Base-by-base conservation (phyloP, 805 yeast species). In the Suhomyces sp. region DNA sequence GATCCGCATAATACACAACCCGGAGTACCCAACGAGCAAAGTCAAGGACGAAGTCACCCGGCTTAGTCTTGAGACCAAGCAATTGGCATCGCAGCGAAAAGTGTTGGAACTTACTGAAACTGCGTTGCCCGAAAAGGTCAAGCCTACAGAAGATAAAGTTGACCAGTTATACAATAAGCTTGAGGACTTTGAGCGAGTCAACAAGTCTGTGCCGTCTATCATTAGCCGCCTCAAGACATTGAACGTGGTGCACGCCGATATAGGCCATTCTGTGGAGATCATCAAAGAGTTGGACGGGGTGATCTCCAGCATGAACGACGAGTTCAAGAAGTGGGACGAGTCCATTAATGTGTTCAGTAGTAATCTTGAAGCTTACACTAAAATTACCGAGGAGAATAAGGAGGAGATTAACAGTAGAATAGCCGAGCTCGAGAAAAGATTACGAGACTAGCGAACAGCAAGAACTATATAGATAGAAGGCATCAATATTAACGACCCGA, bases 1-100 rank as follows among this genome's bases (percentile, higher is more conserved):
- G 53, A 59, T 71, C 13, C 65, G 66, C 33, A 65, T 74, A 15
- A 60, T 74, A 10, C 60, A 67, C 51, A 71, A 71, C 48, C 78
- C 78, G 1, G 72, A 70, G 27, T 66, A 61, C 53, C 64, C 64
- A 12, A 44, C 71, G 35, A 62, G 52, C 12, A 52, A 53, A 23
- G 54, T 73, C 33, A 65, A 68, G 45, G 51, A 55, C 8, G 66
- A 68, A 19, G 58, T 74, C 6, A 48, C 56, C 9, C 50, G 53
- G n/a, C 51, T 72, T 29, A 61, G 61, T 22, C 57, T 58, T 41
- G 69, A 68, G 15, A 54, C 65, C 17, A 77, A 72, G 23, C 54
- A 59, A 10, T 52, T 66, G 31, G 58, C 57, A 1, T 55, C 68
- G 5, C 58, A 44, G 33, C 27, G 58, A 15, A 33, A 44, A 40